Evolutionary conservation across 23 red algal genomes (phyloP).

Genomic region (Gracilariopsis chorda): DNA sequence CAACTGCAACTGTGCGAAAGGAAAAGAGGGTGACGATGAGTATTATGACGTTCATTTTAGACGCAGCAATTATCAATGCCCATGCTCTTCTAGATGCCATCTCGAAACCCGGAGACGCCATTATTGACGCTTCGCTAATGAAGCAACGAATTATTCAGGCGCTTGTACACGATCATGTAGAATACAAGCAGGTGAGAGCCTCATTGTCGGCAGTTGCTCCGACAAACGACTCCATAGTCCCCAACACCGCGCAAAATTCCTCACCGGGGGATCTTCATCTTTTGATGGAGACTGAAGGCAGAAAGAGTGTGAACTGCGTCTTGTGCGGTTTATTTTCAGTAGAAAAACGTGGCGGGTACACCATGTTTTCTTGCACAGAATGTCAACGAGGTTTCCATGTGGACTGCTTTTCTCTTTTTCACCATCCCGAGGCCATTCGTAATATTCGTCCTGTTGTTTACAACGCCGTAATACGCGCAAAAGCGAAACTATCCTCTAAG

Average conservation of each 20-base stretch:
- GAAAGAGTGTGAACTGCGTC: background rate
- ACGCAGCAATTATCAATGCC: background rate
- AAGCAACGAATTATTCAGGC: background rate
- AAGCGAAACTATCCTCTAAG: background rate
- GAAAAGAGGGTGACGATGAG: background rate
- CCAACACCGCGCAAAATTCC: too few relatives aligned
- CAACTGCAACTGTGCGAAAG: background rate
- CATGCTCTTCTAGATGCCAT: background rate
- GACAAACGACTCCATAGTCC: too few relatives aligned
- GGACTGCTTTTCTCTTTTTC: background rate
- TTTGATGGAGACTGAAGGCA: background rate
- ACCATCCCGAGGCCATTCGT: background rate
- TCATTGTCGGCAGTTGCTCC: background rate
- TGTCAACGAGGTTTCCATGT: background rate
- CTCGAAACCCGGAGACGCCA: background rate
- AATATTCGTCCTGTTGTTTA: background rate
- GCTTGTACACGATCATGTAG: background rate
- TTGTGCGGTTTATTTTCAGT: background rate
- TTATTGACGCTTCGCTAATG: background rate
- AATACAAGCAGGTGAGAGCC: background rate
- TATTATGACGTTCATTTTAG: background rate
- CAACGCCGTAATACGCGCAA: background rate
- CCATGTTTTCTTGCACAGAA: background rate
- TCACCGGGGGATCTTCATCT: too few relatives aligned
- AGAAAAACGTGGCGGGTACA: background rate